phyloP scores from a whole-genome alignment of 192 early-diverging fungal species.

The Rhizophagus clarus region DNA sequence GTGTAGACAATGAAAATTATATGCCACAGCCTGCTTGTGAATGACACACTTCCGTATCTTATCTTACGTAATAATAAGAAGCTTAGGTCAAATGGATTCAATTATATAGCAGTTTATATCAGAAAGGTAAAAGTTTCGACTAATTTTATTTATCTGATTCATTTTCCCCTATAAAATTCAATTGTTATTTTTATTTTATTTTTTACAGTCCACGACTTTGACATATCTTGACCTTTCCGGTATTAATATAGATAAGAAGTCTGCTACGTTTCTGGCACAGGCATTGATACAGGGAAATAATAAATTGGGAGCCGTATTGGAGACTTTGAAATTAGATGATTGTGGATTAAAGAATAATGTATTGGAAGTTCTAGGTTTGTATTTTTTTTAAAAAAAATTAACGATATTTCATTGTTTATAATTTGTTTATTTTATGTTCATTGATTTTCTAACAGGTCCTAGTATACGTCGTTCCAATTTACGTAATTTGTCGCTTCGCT shows the following conservation, averaged over 20 bases:
- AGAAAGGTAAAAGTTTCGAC: constrained; percentile 53
- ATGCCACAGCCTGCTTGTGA: constrained; percentile 71
- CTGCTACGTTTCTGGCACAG: constrained; percentile 66
- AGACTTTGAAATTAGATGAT: constrained; percentile 43
- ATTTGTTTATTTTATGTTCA: neutral
- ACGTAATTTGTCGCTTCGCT: constrained; percentile 44
- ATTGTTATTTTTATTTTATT: neutral
- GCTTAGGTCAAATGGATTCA: constrained; percentile 71
- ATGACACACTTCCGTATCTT: constrained; percentile 64
- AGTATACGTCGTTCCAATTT: constrained; percentile 48
- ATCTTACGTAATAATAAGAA: constrained; percentile 70
- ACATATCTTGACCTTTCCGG: constrained; percentile 72
- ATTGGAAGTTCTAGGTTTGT: constrained; percentile 41
- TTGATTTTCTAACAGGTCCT: constrained; percentile 36
- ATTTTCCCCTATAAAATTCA: neutral
- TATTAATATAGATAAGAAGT: constrained; percentile 68
- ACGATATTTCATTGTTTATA: neutral
- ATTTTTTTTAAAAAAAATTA: neutral
- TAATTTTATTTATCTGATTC: neutral
- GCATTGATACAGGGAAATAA: constrained; percentile 50
- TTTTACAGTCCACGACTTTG: constrained; percentile 58
- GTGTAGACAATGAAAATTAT: constrained; percentile 62
- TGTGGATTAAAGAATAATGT: constrained; percentile 45
- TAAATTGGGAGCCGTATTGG: constrained; percentile 45
- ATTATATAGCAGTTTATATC: constrained; percentile 72